Base-by-base conservation (phyloP, 768 basidiomycete genomes). In the Podaxis sp. region DNA sequence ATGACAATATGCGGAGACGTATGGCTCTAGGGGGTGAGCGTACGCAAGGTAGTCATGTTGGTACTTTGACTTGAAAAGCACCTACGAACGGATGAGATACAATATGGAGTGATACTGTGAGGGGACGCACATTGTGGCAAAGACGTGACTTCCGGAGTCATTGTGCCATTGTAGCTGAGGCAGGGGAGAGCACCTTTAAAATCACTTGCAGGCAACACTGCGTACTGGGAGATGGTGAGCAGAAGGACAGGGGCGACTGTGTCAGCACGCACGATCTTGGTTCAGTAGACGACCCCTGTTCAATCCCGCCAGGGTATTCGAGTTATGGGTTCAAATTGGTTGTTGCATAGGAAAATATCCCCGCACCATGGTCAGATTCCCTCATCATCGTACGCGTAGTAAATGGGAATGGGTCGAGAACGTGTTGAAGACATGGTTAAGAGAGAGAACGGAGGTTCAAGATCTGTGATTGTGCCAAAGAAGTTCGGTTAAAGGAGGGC, bases 331-430 rank as follows among this genome's bases (percentile, higher is more conserved):
- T 22, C 2, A 2, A 22, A 22, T 22, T 22, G 22, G 22, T 22
- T 22, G 22, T 22, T 22, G 22, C 22, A 22, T 1, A 98, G 80
- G 0, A 93, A 93, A 69, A 82, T 83, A 0, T 85, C 85, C 1
- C 78, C 87, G 2, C 95, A 96, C 66, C 82, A 82, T 0, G 97
- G 97, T 52, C 90, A 90, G 66, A 80, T 97, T 95, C 76, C 98
- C 95, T 78, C 92, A 90, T 70, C 95, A 98, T 70, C 98, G 96
- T 72, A 90, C 93, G 17, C 83, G 96, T 46, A 98, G 98, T 76
- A 89, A 93, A 67, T 84, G 96, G 43, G 94, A 96, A 68, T 92
- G 94, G 71, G 96, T 93, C 27, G 94, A 95, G 69, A 84, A 80
- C 46, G 83, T 91, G 3, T 76, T 96, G 53, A 81, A 85, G 63